Conservation (phyloP, 2,329 filamentous ascomycete species). For the Cladosporium austrohemisphaericum region DNA sequence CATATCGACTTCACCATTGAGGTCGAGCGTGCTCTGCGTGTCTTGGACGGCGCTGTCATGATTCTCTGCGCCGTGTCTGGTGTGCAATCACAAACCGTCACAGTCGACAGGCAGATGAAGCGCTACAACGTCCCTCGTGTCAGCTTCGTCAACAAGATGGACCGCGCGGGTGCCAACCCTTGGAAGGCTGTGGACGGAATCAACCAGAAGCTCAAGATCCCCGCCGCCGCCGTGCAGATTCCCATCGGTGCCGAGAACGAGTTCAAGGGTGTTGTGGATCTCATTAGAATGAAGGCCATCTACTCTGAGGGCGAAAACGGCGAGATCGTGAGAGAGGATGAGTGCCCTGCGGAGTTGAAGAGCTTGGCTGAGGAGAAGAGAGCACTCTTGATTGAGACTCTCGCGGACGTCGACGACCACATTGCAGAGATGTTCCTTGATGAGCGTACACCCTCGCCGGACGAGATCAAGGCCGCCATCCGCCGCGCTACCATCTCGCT, state of each 20-base stretch:
- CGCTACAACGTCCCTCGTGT: constrained; percentile 94
- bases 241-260: constrained; percentile 90
- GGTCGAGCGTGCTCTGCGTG: constrained; percentile 89
- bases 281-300: constrained; percentile 87
- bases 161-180: constrained; percentile 95
- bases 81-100: constrained; percentile 97
- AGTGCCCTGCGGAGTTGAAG: constrained; percentile 76
- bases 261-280: constrained; percentile 87
- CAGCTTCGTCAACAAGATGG: constrained; percentile 99
- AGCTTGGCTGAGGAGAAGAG: constrained; percentile 78
- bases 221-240: constrained; percentile 88
- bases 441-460: constrained; percentile 70
- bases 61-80: constrained; percentile 96
- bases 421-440: constrained; percentile 94
- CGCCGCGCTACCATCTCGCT: constrained; percentile 81
- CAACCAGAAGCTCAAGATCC: constrained; percentile 90
- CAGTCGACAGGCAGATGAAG: constrained; percentile 97
- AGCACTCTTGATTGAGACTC: constrained; percentile 81
- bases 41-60: constrained; percentile 96
- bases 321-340: constrained; percentile 71
- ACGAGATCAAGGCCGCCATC: constrained; percentile 89
- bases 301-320: constrained; percentile 84
- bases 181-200: constrained; percentile 98
- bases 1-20: constrained; percentile 99
- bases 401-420: constrained; percentile 96